These are phyloP conservation scores for Exobasidium cylindrosporum DNA, from an alignment of 1,284 basidiomycete species.

Conservation along the genomic window DNA sequence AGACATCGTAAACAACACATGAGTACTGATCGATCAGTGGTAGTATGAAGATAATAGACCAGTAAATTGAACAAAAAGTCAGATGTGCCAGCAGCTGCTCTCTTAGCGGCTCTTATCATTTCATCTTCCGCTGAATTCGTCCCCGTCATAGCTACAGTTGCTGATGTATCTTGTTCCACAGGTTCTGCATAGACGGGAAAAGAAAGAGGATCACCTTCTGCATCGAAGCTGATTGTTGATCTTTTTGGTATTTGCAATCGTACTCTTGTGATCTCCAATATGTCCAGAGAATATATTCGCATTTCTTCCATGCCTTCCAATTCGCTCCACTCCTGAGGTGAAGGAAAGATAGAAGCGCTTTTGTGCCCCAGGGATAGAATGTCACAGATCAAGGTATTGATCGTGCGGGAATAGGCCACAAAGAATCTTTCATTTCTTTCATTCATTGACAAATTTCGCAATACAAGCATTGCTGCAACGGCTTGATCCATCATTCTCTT, in stretches of 20 bases:
- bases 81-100: constrained; percentile 8
- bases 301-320: constrained; percentile 42
- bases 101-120: background rate
- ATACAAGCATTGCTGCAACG: constrained; percentile 34
- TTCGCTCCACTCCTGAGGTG: constrained; percentile 26
- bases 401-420: constrained; percentile 17
- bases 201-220: background rate
- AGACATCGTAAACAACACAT: constrained; percentile 43
- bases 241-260: constrained; percentile 30
- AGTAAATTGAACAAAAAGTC: constrained; percentile 41
- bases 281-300: constrained; percentile 44
- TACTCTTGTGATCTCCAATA: constrained; percentile 37
- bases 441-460: constrained; percentile 36
- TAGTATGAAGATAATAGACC: constrained; percentile 29
- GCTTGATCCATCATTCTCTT: constrained; percentile 39
- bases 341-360: background rate
- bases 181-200: background rate
- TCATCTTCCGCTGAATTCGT: background rate
- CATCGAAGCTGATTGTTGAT: constrained; percentile 13
- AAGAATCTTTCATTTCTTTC: constrained; percentile 28
- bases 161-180: background rate
- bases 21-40: constrained; percentile 44
- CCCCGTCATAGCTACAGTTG: background rate
- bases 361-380: constrained; percentile 22
- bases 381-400: constrained; percentile 27